Evolutionary conservation across 1,284 basidiomycete species (phyloP).

Genomic region (Pseudozyma tsukubaensis): DNA sequence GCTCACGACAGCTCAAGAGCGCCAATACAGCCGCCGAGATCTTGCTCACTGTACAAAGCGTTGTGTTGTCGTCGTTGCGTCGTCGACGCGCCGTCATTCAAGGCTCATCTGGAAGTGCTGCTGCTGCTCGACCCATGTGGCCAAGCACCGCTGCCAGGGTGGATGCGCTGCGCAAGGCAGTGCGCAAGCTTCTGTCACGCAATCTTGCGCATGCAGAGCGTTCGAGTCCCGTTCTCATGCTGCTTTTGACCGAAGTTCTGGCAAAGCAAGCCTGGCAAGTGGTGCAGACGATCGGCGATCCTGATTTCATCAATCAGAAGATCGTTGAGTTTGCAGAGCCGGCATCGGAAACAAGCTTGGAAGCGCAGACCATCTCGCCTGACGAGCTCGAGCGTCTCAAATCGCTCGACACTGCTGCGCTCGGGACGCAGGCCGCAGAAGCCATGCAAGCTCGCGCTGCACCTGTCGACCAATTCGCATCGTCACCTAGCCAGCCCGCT

Average conservation of each 20-base stretch:
- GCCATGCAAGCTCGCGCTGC: constrained; percentile 3
- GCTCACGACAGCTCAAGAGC: constrained; percentile 34
- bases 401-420: constrained; percentile 24
- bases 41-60: constrained; percentile 57
- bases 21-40: constrained; percentile 56
- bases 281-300: constrained; percentile 56
- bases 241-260: constrained; percentile 55
- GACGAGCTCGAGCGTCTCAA: constrained; percentile 43
- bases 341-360: constrained; percentile 46
- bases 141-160: constrained; percentile 50
- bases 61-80: constrained; percentile 53
- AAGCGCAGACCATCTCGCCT: constrained; percentile 40
- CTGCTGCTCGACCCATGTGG: constrained; percentile 38
- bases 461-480: neutral
- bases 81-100: constrained; percentile 27
- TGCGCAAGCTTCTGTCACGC: constrained; percentile 50
- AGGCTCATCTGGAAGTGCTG: constrained; percentile 4
- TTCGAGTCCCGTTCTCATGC: constrained; percentile 47
- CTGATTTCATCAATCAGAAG: constrained; percentile 61
- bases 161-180: constrained; percentile 52
- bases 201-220: constrained; percentile 49
- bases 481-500: neutral
- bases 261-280: constrained; percentile 61
- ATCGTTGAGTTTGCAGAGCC: constrained; percentile 56
- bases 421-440: constrained; percentile 15